Evolutionary conservation across 1,284 basidiomycete species (phyloP).

Genomic region (Cerioporus squamosus): DNA sequence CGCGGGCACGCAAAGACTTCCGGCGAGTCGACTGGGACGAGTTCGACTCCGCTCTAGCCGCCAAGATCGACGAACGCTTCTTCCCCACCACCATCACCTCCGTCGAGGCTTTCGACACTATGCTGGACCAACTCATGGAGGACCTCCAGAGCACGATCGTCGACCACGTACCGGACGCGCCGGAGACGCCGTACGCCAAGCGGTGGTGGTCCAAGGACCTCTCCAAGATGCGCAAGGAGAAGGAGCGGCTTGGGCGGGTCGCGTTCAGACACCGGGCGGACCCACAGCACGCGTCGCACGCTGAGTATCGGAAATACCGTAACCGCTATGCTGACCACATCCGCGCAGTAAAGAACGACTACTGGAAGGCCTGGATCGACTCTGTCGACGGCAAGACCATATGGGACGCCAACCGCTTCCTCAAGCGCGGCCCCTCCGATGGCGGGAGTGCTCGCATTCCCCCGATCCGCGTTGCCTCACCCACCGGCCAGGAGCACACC

Average conservation of each 20-base stretch:
- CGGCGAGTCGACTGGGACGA: constrained; percentile 28
- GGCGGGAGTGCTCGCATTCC: constrained; percentile 38
- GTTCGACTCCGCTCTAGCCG: constrained; percentile 22
- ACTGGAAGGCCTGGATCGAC: constrained; percentile 42
- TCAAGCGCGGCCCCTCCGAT: constrained; percentile 32
- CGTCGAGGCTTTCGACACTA: constrained; percentile 10
- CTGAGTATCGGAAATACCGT: constrained; percentile 17
- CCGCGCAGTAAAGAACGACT: constrained; percentile 33
- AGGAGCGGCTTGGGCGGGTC: constrained; percentile 34
- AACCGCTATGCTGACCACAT: constrained; percentile 38
- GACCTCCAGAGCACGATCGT: constrained; percentile 26
- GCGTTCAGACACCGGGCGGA: constrained; percentile 36
- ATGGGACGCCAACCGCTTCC: constrained; percentile 39
- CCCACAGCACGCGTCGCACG: constrained; percentile 31
- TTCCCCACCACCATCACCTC: neutral
- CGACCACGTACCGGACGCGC: constrained; percentile 26
- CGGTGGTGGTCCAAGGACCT: constrained; percentile 35
- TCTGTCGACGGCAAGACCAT: constrained; percentile 27
- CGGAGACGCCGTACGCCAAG: constrained; percentile 30
- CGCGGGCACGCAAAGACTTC: constrained; percentile 24
- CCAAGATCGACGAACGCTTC: neutral
- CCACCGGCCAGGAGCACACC: neutral
- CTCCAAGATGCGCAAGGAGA: constrained; percentile 1
- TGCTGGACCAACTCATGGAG: constrained; percentile 15
- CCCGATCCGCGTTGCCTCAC: neutral